A percentile compares a stretch with the other conserved stretches of the same genome.
phyloP scores from a whole-genome alignment of 352 stramenopile species.

The Pythium rhizo-oryzae region DNA sequence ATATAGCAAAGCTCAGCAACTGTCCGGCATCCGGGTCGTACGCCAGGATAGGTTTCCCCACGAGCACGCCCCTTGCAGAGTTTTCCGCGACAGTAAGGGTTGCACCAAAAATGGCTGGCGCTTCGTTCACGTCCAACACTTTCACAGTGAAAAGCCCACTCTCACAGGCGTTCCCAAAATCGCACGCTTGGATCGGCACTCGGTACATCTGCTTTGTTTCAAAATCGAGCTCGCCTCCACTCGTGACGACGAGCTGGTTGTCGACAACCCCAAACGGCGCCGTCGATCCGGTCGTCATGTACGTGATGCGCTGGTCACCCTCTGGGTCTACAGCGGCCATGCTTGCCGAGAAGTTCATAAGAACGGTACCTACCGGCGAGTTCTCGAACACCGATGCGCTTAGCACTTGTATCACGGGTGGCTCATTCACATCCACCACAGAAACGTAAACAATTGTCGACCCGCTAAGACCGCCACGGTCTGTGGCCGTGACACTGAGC shows the following conservation, averaged over 20 bases:
- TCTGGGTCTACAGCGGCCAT: constrained; percentile 29
- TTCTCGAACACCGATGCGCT: constrained; percentile 26
- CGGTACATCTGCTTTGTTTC: constrained; percentile 21
- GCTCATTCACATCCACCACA: constrained; percentile 52
- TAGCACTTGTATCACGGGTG: constrained; percentile 36
- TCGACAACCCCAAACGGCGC: constrained; percentile 21
- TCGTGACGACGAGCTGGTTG: constrained; percentile 13
- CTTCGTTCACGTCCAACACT: constrained; percentile 36
- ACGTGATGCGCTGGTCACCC: constrained; percentile 22
- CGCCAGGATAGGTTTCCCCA: constrained; percentile 30
- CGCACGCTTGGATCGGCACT: constrained; percentile 25
- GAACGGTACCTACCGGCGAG: constrained; percentile 21
- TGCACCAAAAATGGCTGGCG: constrained; percentile 15
- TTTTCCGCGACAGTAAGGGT: constrained; percentile 22
- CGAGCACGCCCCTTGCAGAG: constrained; percentile 14
- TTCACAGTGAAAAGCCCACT: constrained; percentile 16
- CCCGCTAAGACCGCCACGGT: constrained; percentile 36
- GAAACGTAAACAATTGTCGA: constrained; percentile 35
- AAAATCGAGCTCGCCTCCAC: constrained; percentile 18
- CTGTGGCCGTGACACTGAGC: constrained; percentile 24
- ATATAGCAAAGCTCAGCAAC: constrained; percentile 31
- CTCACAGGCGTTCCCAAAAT: constrained; percentile 21
- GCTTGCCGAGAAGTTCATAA: constrained; percentile 22
- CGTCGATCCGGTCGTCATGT: constrained; percentile 2
- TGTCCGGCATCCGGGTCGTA: constrained; percentile 38